Conservation (phyloP, 1,139 yeast genomes). For the Suzukiozyma palmioleophila region DNA sequence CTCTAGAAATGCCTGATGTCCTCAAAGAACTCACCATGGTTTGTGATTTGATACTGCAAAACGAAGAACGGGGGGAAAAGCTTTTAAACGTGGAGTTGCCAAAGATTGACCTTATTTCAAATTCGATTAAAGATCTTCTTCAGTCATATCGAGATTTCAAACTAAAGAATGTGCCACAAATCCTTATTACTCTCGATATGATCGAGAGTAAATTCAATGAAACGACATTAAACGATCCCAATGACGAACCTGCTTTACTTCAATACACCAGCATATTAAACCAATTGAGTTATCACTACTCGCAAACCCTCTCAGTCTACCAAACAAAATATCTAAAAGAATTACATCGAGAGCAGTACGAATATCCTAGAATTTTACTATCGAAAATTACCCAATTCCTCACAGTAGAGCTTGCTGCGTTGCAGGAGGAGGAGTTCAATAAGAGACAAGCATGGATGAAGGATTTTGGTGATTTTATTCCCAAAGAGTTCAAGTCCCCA, state of each 20-base stretch:
- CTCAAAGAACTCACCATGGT: slow-evolving; percentile 28
- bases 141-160: slow-evolving; percentile 21
- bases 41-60: slow-evolving; percentile 34
- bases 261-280: slow-evolving; percentile 23
- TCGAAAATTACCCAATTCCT: slow-evolving; percentile 28
- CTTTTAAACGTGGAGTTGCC: slow-evolving; percentile 15
- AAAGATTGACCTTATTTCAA: slow-evolving; percentile 15
- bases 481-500: slow-evolving; percentile 37
- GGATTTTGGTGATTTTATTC: slow-evolving; percentile 41
- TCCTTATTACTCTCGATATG: slow-evolving; percentile 18
- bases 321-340: slow-evolving; percentile 36
- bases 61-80: slow-evolving; percentile 30
- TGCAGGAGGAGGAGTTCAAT: slow-evolving; percentile 34
- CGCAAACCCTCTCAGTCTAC: slow-evolving; percentile 30
- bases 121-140: slow-evolving; percentile 14
- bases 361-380: slow-evolving; percentile 36
- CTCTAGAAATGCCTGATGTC: slow-evolving; percentile 30
- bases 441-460: slow-evolving; percentile 35
- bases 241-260: slow-evolving; percentile 15
- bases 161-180: slow-evolving; percentile 20
- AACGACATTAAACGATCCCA: slow-evolving; percentile 4
- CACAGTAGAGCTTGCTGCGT: slow-evolving; percentile 26
- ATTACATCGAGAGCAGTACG: slow-evolving; percentile 37
- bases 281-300: slow-evolving; percentile 34
- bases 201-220: slow-evolving; percentile 15